Evolutionary conservation across 176 grass and related monocot genomes (phyloP).

Genomic region (Triticum urartu): DNA sequence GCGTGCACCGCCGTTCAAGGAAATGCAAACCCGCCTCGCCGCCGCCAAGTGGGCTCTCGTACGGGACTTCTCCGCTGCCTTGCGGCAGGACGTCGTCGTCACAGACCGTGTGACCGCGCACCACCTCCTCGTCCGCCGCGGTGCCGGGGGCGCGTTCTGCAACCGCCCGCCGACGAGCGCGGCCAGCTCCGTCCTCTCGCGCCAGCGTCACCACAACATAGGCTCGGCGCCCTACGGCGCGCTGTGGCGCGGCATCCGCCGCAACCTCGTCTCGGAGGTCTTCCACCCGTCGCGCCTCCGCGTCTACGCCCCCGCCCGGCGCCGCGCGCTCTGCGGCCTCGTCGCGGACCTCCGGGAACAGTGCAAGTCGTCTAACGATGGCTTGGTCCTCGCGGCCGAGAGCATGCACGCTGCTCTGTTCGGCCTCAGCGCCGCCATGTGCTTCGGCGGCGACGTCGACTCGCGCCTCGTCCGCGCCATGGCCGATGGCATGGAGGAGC

Average conservation of each 20-base stretch:
- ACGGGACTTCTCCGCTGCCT: not conserved
- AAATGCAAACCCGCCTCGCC: not conserved
- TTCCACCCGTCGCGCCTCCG: not conserved
- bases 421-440: not conserved
- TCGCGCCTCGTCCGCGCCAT: not conserved
- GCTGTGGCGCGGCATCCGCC: slow-evolving; percentile 9
- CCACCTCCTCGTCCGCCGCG: not conserved
- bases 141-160: not conserved
- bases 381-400: not conserved
- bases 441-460: slow-evolving; percentile 13
- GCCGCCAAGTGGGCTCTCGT: not conserved
- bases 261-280: slow-evolving; percentile 13
- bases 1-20: not conserved
- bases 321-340: not conserved
- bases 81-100: not conserved
- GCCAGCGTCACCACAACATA: slow-evolving; percentile 21
- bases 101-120: not conserved
- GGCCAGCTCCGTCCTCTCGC: slow-evolving; percentile 21
- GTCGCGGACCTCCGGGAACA: not conserved
- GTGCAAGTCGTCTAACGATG: not conserved
- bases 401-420: slow-evolving; percentile 10
- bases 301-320: not conserved
- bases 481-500: slow-evolving; percentile 4
- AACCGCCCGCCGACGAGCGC: not conserved
- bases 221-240: slow-evolving; percentile 15